phyloP scores from a whole-genome alignment of 139 green algal genomes.

The Closterium sp. region DNA sequence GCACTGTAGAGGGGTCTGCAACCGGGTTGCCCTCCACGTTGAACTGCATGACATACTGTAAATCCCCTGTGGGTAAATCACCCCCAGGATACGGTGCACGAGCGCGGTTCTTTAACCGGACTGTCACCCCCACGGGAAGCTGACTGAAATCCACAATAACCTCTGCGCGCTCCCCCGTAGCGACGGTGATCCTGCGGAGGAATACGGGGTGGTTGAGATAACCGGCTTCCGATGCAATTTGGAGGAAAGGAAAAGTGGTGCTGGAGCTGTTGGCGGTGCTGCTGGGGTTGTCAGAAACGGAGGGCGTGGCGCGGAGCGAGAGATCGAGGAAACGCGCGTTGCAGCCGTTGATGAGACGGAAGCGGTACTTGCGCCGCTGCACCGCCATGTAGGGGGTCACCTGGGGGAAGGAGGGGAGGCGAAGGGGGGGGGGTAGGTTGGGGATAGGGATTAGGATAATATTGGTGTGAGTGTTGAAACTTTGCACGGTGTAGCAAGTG shows the following conservation, averaged over 20 bases:
- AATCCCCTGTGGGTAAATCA: neutral
- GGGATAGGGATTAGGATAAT: too few relatives aligned
- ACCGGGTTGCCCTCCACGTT: neutral
- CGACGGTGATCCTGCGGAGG: neutral
- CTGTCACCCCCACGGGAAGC: neutral
- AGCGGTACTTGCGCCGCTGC: conserved; percentile 34
- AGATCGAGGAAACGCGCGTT: conserved; percentile 29
- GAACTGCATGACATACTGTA: conserved; percentile 12
- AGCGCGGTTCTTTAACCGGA: conserved; percentile 16
- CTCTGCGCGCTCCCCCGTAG: neutral
- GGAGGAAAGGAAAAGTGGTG: neutral
- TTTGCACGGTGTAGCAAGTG: neutral
- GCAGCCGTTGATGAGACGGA: conserved; percentile 15
- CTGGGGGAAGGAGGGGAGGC: neutral
- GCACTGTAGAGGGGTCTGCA: neutral
- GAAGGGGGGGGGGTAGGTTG: too few relatives aligned
- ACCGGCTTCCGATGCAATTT: conserved; percentile 9
- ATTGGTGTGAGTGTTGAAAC: neutral
- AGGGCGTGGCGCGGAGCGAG: neutral
- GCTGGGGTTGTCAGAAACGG: neutral
- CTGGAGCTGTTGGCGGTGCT: neutral
- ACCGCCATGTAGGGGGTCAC: conserved; percentile 14
- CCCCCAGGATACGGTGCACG: conserved; percentile 6
- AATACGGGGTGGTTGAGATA: neutral
- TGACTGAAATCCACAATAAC: conserved; percentile 28